phyloP scores from a whole-genome alignment of 345 rosid genomes.

The Clarkia xantiana region DNA sequence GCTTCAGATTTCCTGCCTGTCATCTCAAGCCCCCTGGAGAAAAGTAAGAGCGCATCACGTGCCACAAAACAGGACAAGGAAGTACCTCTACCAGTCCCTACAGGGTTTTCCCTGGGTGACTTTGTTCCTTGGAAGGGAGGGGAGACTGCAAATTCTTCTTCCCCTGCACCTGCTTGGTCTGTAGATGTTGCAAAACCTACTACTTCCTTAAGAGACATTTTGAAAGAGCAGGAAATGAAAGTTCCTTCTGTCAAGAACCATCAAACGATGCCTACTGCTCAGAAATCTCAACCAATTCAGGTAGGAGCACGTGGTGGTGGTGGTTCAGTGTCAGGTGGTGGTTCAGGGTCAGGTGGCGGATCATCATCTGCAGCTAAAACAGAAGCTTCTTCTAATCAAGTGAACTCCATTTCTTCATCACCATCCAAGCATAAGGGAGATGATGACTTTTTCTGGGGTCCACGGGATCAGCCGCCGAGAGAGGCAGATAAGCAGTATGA shows the following conservation, averaged over 20 bases:
- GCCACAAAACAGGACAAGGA: slow-evolving; percentile 49
- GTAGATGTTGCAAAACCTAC: slow-evolving; percentile 40
- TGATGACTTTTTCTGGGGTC: slow-evolving; percentile 96
- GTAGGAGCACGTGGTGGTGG: slow-evolving; percentile 42
- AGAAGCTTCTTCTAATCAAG: slow-evolving; percentile 35
- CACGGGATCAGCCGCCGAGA: slow-evolving; percentile 49
- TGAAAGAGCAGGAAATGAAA: slow-evolving; percentile 80
- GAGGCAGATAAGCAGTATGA: slow-evolving; percentile 21
- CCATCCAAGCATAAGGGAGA: slow-evolving; percentile 58
- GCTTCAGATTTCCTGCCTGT: slow-evolving; percentile 30
- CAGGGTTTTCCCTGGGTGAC: slow-evolving; percentile 94
- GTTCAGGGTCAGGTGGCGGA: slow-evolving; percentile 9
- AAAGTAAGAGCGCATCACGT: slow-evolving; percentile 46
- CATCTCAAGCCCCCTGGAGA: slow-evolving; percentile 52
- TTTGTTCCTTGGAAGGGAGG: slow-evolving; percentile 77
- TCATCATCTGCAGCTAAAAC: slow-evolving; percentile 45
- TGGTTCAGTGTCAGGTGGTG: slow-evolving; percentile 14
- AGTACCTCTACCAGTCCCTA: slow-evolving; percentile 58
- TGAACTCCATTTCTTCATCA: slow-evolving; percentile 34
- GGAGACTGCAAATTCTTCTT: slow-evolving; percentile 28
- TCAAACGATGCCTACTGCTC: slow-evolving; percentile 25
- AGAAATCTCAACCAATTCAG: slow-evolving; percentile 42
- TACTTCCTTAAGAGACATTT: slow-evolving; percentile 74
- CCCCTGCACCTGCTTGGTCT: slow-evolving; percentile 83
- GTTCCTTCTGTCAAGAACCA: slow-evolving; percentile 28